Conservation (phyloP, 2,329 filamentous ascomycete species). For the Diaporthe citrichinensis region DNA sequence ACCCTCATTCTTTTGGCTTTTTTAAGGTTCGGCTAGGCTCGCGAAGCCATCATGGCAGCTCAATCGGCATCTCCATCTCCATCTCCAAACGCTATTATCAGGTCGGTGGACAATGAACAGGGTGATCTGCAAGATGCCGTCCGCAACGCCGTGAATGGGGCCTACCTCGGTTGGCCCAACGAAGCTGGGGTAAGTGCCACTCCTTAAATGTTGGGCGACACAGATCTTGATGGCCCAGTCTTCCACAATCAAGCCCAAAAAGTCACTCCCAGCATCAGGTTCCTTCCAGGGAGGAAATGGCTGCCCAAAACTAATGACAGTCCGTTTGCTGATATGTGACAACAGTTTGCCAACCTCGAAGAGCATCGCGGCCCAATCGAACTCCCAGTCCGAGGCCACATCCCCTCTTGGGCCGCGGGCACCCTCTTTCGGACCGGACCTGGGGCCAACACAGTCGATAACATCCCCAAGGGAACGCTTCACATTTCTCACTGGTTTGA, state of each 20-base stretch:
- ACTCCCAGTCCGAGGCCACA: conserved; percentile 73
- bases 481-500: conserved; percentile 85
- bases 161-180: conserved; percentile 63
- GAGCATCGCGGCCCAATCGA: conserved; percentile 77
- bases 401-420: conserved; percentile 80
- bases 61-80: too few relatives aligned
- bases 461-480: conserved; percentile 58
- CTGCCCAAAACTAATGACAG: neutral
- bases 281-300: neutral
- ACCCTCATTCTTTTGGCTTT: neutral
- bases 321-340: conserved; percentile 8
- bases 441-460: conserved; percentile 73
- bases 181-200: conserved; percentile 58
- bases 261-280: neutral
- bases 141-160: conserved; percentile 44
- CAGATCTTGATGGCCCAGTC: neutral
- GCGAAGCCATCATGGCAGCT: neutral
- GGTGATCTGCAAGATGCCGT: conserved; percentile 28
- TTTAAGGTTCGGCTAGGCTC: too few relatives aligned
- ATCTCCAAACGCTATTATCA: neutral
- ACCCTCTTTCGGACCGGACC: conserved; percentile 82
- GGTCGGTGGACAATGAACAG: conserved; percentile 16
- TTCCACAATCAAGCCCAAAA: neutral
- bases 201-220: too few relatives aligned
- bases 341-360: conserved; percentile 76